Percentiles rank a stretch among this genome's conserved stretches.
Evolutionary conservation across 2,329 filamentous ascomycete genomes (phyloP).

Genomic region (Colletotrichum somersetense): DNA sequence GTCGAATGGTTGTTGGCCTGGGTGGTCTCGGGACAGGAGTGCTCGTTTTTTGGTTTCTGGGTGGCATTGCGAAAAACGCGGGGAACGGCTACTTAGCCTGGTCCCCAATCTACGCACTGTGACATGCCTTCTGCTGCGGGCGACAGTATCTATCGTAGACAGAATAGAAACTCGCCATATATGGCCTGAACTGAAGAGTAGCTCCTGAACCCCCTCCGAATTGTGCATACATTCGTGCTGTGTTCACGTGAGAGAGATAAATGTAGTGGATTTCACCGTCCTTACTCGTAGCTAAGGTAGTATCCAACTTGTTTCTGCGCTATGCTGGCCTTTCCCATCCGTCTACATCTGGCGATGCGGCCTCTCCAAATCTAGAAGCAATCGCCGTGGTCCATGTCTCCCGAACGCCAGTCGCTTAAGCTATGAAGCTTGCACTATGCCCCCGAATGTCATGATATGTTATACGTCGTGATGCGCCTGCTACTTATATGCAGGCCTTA

Average conservation of each 20-base stretch:
- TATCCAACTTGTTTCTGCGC: not conserved
- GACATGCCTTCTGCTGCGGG: constrained; percentile 42
- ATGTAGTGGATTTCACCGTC: not conserved
- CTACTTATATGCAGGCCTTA: constrained; percentile 51
- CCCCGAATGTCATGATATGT: too few species aligned
- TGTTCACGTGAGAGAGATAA: not conserved
- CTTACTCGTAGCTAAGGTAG: not conserved
- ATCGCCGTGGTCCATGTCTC: not conserved
- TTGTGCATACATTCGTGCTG: constrained; percentile 7
- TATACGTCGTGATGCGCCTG: not conserved
- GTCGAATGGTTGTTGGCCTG: constrained; percentile 25
- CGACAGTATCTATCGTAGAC: constrained; percentile 43
- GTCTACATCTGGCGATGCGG: not conserved
- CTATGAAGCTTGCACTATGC: not conserved
- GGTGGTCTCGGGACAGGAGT: constrained; percentile 50
- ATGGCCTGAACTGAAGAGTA: constrained; percentile 44
- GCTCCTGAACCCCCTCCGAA: constrained; percentile 39
- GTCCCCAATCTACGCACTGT: constrained; percentile 66
- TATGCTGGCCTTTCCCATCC: not conserved
- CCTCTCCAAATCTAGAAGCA: too few species aligned
- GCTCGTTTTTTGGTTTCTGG: constrained; percentile 64
- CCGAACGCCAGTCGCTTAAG: not conserved
- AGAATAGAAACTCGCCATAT: constrained; percentile 44
- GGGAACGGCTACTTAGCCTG: constrained; percentile 76
- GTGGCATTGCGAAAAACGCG: constrained; percentile 79